These are phyloP conservation scores for Carex kokanica DNA, from an alignment of 176 grass and related monocot species.

Conservation along the genomic window DNA sequence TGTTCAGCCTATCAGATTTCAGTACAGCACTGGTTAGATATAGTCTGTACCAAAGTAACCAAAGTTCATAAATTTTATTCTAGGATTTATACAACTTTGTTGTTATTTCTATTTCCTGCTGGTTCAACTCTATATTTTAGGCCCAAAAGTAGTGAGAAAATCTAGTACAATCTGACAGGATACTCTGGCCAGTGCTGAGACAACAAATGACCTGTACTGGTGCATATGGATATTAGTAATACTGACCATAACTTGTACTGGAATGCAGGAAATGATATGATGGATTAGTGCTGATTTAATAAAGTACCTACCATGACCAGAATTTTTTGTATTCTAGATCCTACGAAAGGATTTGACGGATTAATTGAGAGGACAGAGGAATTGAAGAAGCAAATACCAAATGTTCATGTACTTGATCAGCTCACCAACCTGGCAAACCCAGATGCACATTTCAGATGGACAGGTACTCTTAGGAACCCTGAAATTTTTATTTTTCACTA, in stretches of 20 bases:
- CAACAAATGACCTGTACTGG: conserved; percentile 1
- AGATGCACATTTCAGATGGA: conserved; percentile 65
- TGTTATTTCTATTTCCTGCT: neutral
- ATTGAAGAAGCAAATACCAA: conserved; percentile 51
- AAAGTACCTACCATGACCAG: neutral
- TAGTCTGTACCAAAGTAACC: neutral
- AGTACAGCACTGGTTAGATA: neutral
- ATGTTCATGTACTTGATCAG: conserved; percentile 63
- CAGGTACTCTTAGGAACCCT: conserved; percentile 40
- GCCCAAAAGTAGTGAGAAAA: neutral
- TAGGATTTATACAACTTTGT: neutral
- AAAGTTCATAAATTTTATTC: neutral
- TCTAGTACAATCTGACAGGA: conserved; percentile 6
- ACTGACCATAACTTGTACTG: neutral
- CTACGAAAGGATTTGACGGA: conserved; percentile 49
- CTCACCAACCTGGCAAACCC: conserved; percentile 53
- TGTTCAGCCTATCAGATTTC: neutral
- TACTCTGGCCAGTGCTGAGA: neutral
- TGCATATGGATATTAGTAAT: neutral
- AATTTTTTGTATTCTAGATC: conserved; percentile 47
- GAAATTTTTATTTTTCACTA: neutral
- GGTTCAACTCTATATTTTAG: neutral
- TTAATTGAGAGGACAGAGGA: conserved; percentile 41
- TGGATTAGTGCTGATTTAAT: neutral
- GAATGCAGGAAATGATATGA: neutral